Evolutionary conservation across 306 rosid genomes (phyloP), one percentile per base, ranked within the genome.

Genomic region (Lagenaria siceraria): DNA sequence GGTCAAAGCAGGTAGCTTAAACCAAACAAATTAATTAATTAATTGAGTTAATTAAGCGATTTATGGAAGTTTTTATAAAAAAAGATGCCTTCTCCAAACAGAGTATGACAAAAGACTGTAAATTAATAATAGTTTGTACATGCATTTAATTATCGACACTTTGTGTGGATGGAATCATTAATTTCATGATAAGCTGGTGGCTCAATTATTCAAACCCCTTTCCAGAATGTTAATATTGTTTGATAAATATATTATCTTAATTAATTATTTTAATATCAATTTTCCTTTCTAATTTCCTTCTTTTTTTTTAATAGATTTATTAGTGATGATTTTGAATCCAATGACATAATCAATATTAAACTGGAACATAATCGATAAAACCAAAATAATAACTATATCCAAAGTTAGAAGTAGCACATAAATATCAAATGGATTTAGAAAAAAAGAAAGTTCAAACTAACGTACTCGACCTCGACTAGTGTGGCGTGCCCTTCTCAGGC

Each of bases 1-100:
- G 35, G 55, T 72, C 76, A 42, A 43, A 69, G 35, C 55, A 43
- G 55, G 55, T 24, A 24, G 36, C 55, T n/a, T 48, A 27, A 72
- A 72, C 60, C 76, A 72, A 71, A 72, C 59, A 17, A 31, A 66
- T 65, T 65, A 65, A 71, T 71, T 71, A 40, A 40, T 38, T 66
- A 21, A 71, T 71, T 71, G 8, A 48, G 17, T 17, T 71, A 49
- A 27, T 70, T 24, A 43, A 69, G 21, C 27, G 7, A 43, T 70
- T 13, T 70, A 70, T 40, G 10, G 2, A 55, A 76, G 46, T 7
- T 10, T 13, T 59, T 5, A 25, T 17, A 64, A n/a, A 46, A 27
- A 76, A 24, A 70, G 76, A 78, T 84, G 82, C 81, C 77, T 52
- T 22, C 74, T 78, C 82, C 87, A 84, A 81, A 66, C n/a, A 81